Base-by-base conservation (phyloP, 345 rosid species). In the Linum tenue region DNA sequence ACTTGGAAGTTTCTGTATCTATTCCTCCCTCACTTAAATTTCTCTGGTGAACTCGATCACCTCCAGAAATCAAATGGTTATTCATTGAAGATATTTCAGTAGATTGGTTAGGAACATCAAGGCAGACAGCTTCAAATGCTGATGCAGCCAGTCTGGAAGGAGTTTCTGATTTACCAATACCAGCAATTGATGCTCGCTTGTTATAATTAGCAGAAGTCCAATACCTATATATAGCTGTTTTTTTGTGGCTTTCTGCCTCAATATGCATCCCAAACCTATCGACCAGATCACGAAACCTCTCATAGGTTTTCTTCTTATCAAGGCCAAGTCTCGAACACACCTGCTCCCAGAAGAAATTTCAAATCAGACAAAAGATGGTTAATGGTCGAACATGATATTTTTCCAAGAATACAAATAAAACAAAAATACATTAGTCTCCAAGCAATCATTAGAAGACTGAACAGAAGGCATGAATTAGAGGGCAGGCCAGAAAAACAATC, bases 241-340 rank as follows among this genome's bases (percentile, higher is more conserved):
- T 94, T 42, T 80, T 83, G 70, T 79, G 83, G 76, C 75, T 88
- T 72, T 88, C 89, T 72, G 86, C 82, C 73, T 84, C 86, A 58
- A 76, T 66, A 74, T 80, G 85, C 90, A 88, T 82, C 75, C 97
- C 97, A 73, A 78, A 84, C 82, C 78, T 86, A 16, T 81, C 67
- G 70, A 83, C 70, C 81, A 94, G 79, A 77, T 79, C 87, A 68
- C 74, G 65, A 69, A 86, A 71, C 73, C 96, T 83, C 75, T 84
- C 67, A 70, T 90, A 82, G 79, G 81, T 84, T 80, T 72, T 86
- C 75, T 90, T 94, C 77, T 85, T 86, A 70, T 84, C 88, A 79
- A 94, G 75, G 37, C 95, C 92, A 78, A 88, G 95, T 79, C 86
- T 88, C 65, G 76, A 85, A 59, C 86, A 84, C 22, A 87, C 87